These are phyloP conservation scores for Tephrocybe sp. DNA, from an alignment of 768 basidiomycete species.

Conservation along the genomic window DNA sequence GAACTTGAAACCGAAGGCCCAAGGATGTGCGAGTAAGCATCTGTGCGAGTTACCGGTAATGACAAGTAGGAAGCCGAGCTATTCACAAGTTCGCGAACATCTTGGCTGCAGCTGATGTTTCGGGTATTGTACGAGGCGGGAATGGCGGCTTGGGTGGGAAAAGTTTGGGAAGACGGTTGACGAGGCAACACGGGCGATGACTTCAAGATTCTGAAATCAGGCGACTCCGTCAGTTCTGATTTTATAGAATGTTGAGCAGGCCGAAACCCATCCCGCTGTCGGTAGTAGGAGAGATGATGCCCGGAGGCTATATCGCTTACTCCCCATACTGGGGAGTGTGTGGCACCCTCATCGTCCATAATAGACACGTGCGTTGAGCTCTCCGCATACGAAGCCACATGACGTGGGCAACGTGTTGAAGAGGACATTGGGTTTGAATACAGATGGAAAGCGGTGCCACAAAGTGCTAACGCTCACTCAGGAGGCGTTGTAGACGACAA, in stretches of 20 bases:
- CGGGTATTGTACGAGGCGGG: conserved; percentile 37
- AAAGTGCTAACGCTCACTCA: conserved; percentile 1
- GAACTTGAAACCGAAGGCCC: conserved; percentile 61
- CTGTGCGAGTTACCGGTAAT: conserved; percentile 40
- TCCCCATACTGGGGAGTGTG: conserved; percentile 8
- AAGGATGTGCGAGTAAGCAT: conserved; percentile 40
- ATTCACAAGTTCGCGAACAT: conserved; percentile 48
- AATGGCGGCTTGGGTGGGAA: conserved; percentile 49
- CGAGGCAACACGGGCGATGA: conserved; percentile 51
- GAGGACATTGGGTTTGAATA: conserved; percentile 8
- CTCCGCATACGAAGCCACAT: background rate
- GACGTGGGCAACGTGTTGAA: background rate
- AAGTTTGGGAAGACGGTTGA: conserved; percentile 23
- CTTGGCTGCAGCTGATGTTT: conserved; percentile 41
- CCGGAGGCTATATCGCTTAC: conserved; percentile 1
- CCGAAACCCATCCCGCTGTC: background rate
- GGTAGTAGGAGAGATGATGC: background rate
- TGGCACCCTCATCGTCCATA: conserved; percentile 4
- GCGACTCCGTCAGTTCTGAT: conserved; percentile 50
- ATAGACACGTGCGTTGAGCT: conserved; percentile 3
- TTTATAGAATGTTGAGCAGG: conserved; percentile 20
- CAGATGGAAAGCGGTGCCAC: conserved; percentile 9
- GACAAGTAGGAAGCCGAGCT: conserved; percentile 39
- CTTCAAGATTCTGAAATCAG: conserved; percentile 56
- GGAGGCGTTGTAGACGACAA: conserved; percentile 4